A percentile compares a stretch with the other conserved stretches of the same genome.
Conservation (phyloP, 1,139 yeast genomes). For the Citeromyces hawaiiensis region DNA sequence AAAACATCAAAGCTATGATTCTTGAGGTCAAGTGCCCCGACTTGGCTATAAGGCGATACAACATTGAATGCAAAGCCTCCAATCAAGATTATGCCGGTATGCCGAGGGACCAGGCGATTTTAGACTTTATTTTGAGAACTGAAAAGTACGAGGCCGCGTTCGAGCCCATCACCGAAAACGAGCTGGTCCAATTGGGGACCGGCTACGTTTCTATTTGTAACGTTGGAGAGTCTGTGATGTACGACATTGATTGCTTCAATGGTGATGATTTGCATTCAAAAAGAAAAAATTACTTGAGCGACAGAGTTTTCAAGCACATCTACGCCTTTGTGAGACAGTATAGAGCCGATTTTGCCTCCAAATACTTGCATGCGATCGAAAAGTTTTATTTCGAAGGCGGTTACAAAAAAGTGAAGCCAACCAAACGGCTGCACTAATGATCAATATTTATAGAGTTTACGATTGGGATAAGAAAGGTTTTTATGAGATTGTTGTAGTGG, state of each 20-base stretch:
- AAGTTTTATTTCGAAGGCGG: conserved; percentile 10
- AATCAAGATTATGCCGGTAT: conserved; percentile 14
- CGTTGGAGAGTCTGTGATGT: conserved; percentile 27
- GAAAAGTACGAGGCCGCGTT: conserved; percentile 40
- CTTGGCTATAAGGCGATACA: conserved; percentile 28
- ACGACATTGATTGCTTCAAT: conserved; percentile 11
- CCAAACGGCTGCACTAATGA: background rate
- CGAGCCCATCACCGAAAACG: conserved; percentile 36
- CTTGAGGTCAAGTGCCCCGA: conserved; percentile 33
- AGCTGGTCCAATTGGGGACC: conserved; percentile 24
- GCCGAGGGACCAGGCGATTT: conserved; percentile 28
- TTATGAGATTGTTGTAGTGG: background rate
- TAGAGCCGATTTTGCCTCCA: conserved; percentile 11
- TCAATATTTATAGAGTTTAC: background rate
- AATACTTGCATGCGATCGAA: conserved; percentile 12
- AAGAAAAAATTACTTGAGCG: conserved; percentile 9
- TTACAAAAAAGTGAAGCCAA: conserved; percentile 1
- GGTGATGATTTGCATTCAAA: conserved; percentile 3
- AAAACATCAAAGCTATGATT: conserved; percentile 17
- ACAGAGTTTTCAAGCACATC: conserved; percentile 11
- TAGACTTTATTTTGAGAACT: conserved; percentile 48
- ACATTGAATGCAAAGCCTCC: conserved; percentile 48
- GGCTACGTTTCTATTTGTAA: conserved; percentile 31
- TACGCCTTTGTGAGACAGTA: conserved; percentile 14
- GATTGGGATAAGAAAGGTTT: background rate